Conservation (phyloP, 345 rosid species). For the Adansonia digitata region DNA sequence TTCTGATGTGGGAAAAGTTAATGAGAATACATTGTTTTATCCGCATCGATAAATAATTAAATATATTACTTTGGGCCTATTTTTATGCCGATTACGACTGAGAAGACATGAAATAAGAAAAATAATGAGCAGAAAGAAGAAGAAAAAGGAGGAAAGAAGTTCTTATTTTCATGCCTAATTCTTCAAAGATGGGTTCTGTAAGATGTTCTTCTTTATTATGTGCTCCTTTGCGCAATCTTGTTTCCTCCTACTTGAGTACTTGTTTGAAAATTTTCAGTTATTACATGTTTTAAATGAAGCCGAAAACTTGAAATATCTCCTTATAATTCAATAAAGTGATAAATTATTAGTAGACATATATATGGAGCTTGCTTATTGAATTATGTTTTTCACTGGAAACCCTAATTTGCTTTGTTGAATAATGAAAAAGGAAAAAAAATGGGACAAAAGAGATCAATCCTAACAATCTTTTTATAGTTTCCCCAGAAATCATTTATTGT, state of each 20-base stretch:
- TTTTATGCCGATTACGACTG: background rate
- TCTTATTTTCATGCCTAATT: background rate
- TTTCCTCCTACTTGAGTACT: background rate
- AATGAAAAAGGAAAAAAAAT: background rate
- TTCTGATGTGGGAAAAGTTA: slow-evolving; percentile 2
- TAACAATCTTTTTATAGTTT: background rate
- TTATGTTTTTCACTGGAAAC: slow-evolving; percentile 2
- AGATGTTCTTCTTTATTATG: slow-evolving; percentile 14
- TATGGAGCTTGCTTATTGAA: background rate
- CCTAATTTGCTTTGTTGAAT: slow-evolving; percentile 15
- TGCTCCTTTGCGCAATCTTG: background rate
- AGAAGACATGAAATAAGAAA: background rate
- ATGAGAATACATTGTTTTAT: background rate
- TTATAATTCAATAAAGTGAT: background rate
- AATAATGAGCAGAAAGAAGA: slow-evolving; percentile 2
- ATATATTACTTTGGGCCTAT: background rate
- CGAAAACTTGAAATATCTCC: background rate
- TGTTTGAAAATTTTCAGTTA: background rate
- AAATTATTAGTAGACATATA: background rate
- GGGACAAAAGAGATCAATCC: background rate
- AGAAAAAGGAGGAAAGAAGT: background rate
- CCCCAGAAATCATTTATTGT: background rate
- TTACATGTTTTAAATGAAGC: background rate
- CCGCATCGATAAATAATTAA: background rate
- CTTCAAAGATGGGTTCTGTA: slow-evolving; percentile 19